Evolutionary conservation across 2,329 filamentous ascomycete genomes (phyloP).

Genomic region (Colletotrichum sp.): DNA sequence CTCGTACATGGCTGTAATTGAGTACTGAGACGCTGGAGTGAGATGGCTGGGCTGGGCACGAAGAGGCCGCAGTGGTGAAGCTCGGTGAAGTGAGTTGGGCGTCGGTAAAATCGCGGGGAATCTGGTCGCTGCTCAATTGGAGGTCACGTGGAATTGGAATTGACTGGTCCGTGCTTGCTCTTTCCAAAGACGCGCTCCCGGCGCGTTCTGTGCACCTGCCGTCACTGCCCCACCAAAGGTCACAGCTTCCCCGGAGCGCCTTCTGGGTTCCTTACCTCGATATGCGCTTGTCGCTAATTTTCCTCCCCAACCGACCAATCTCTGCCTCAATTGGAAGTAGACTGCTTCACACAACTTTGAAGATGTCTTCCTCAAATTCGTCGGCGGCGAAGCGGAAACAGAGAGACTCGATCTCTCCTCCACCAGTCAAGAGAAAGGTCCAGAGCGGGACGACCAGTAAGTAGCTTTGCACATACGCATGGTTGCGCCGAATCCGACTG

Average conservation of each 20-base stretch:
- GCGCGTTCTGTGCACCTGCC: neutral
- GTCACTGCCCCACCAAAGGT: neutral
- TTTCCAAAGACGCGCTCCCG: neutral
- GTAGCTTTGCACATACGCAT: slow-evolving; percentile 16
- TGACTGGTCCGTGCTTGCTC: neutral
- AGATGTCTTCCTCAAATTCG: slow-evolving; percentile 8
- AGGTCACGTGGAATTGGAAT: neutral
- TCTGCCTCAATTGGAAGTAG: neutral
- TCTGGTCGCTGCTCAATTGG: neutral
- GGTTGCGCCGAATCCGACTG: neutral
- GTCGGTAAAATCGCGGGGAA: neutral
- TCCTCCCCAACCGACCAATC: neutral
- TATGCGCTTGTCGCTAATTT: neutral
- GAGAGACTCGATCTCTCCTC: slow-evolving; percentile 55
- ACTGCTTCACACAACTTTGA: neutral
- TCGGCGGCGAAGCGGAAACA: slow-evolving; percentile 39
- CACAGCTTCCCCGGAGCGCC: neutral
- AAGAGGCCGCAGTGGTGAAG: neutral
- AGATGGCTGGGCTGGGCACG: neutral
- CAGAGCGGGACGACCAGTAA: slow-evolving; percentile 58
- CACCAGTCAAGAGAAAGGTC: slow-evolving; percentile 55
- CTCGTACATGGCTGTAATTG: slow-evolving; percentile 54
- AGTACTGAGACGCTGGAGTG: neutral
- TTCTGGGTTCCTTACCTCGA: neutral
- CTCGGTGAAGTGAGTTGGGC: neutral